Base-by-base conservation (phyloP, 352 stramenopile genomes). In the Phytophthora kernoviae region DNA sequence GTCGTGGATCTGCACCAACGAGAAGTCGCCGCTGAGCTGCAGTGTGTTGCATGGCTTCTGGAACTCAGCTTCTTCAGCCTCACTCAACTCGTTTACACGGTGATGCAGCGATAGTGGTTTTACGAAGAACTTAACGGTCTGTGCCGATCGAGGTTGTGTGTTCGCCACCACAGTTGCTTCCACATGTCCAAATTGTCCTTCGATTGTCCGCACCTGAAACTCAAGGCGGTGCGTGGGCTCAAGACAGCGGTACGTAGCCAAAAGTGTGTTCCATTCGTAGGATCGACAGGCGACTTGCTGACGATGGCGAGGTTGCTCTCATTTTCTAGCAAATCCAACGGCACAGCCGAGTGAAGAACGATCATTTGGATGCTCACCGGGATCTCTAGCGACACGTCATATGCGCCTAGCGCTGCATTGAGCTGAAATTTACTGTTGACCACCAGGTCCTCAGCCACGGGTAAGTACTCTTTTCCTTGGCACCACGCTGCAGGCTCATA, bases 81-180 rank as follows among this genome's bases (percentile, higher is more conserved):
- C 80, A 33, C 75, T 92, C 15, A 70, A 52, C n/a, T 74, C 65
- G 26, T 72, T 75, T 18, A 94, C 68, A 26, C 88, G 82, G 54
- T 92, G 85, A 52, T 95, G 88, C 10, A 96, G 55, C 15, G 83
- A 94, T 10, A 96, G 60, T 14, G 88, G 88, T 47, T 94, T 94
- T 37, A 95, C 73, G 41, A 81, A 83, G 58, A 93, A 84, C 51
- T 83, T 87, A 47, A 93, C 61, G 39, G 65, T 76, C 43, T 93
- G 84, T 12, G 86, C 84, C 1, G 71, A 75, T 33, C 84, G 87
- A n/a, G 79, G 83, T 36, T 79, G 66, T 7, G 73, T 75, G 17
- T 88, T 77, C 1, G 82, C 81, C 41, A 95, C 61, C 10, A 94
- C 86, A 0, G 81, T 94, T 12, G 68, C 84, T 49, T 93, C 77